Evolutionary conservation across 495 filamentous ascomycete genomes (phyloP), one percentile per base, ranked within the genome.

Genomic region (Daldinia loculata): DNA sequence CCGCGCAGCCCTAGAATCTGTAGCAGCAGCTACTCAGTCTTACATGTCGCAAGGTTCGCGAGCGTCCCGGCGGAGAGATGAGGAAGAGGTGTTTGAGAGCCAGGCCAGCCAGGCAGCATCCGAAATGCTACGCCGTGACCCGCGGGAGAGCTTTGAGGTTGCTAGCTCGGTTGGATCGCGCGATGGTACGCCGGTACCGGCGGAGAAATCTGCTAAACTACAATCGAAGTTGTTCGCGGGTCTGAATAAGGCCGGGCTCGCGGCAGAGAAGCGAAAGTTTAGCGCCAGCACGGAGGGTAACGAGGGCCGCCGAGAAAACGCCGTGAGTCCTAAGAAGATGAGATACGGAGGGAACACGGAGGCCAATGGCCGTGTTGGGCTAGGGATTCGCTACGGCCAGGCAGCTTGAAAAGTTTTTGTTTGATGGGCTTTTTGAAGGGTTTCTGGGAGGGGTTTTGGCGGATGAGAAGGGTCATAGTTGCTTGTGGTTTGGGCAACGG

Each of bases 161-260:
- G 81, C 78, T 11, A 78, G 78, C 67, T 82, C 82, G 6, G 77
- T 79, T 2, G 80, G 71, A 7, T 84, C 83, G 9, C 76, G 82
- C 19, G 81, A 82, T 45, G 79, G 67, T 61, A 81, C 82, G 4
- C 81, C 82, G 1, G 76, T 74, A 8, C 79, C 81, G 22, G 77
- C 79, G 5, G 82, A 84, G 41, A 82, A 83, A 65, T 77, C 74
- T n/a, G 79, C 79, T 1, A 81, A 82, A 51, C 81, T 88, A 9
- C 90, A 92, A 70, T 86, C 86, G 15, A 92, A 90, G 76, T 76
- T 93, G n/a, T 91, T 90, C 75, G 89, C 89, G 0, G 86, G 88
- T 17, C 80, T 91, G 45, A 87, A 84, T 66, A 92, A 92, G 78
- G 77, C 83, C n/a, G 78, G 80, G 26, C 63, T 78, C 15, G 67